Evolutionary conservation across 192 early-diverging fungal species (phyloP), one percentile per base, ranked within the genome.

Genomic region (Lunasporangiospora selenospora): DNA sequence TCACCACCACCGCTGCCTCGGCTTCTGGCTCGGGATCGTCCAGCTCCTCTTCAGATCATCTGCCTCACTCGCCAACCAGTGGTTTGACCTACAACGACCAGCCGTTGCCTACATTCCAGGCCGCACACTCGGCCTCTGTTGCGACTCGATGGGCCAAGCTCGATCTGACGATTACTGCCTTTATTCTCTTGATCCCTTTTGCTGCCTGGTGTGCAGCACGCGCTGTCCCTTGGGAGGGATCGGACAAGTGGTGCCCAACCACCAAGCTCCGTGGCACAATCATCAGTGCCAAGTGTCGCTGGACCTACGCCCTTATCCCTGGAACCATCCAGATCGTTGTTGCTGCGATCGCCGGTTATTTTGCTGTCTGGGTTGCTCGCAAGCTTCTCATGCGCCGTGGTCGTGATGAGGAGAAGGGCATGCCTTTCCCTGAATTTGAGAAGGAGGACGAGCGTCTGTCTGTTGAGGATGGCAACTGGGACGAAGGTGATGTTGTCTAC

Each of bases 381-480:
- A 46, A 15, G 18, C 16, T 61, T 10, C 33, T 73, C 4, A 11
- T 55, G 27, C 69, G 69, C 19, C 69, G 69, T 12, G 69, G 69
- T 46, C 43, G 52, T 4, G 69, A 73, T 58, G 54, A 58, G 15
- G 69, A 73, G 60, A 63, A 32, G 16, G 60, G 60, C 9, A 27
- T 73, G n/a, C 61, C 69, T 18, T 63, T 58, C 49, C 69, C 69
- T 18, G 55, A 73, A 6, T 58, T 73, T 4, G 53, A 30, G 0
- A 31, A 26, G 11, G 61, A 73, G 46, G 69, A 73, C 33, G 69
- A 73, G 30, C 31, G 55, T 11, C 44, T 58, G 2, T 12, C 60
- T 18, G 69, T 47, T 26, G 23, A 73, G 55, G 69, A 73, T n/a
- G 69, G 69, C 10, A 73, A 73, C 60, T 73, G 69, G 69, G 69